These are phyloP conservation scores for Aspergillus sojae DNA, from an alignment of 2,329 filamentous ascomycete genomes.

Conservation along the genomic window DNA sequence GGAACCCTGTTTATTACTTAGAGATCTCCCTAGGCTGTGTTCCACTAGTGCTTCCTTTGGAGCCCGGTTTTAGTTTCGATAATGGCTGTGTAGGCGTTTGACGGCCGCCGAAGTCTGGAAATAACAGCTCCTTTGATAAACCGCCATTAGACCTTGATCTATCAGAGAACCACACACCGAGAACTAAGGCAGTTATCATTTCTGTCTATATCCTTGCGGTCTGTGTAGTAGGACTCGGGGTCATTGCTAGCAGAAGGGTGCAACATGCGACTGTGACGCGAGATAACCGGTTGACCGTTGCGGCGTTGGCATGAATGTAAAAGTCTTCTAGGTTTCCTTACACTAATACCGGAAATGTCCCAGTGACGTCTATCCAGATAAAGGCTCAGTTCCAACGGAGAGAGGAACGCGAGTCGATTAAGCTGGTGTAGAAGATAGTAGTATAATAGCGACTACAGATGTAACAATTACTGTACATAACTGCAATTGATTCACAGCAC, in stretches of 20 bases:
- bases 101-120: neutral
- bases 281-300: no score
- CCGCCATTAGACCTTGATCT: neutral
- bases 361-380: no score
- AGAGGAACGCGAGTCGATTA: neutral
- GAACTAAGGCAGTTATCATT: neutral
- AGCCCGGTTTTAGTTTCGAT: neutral
- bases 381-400: neutral
- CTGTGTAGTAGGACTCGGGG: neutral
- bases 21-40: no score
- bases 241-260: neutral
- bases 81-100: neutral
- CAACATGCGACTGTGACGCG: no score
- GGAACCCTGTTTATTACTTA: no score
- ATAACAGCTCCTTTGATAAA: neutral
- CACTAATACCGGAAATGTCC: no score
- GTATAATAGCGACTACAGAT: no score
- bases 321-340: no score
- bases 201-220: neutral
- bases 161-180: neutral
- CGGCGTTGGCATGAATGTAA: no score
- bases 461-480: no score
- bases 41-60: rapidly evolving
- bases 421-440: neutral
- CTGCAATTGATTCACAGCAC: no score